These are phyloP conservation scores for Gynochthodes officinalis DNA, from an alignment of 257 asterid genomes.

Conservation along the genomic window DNA sequence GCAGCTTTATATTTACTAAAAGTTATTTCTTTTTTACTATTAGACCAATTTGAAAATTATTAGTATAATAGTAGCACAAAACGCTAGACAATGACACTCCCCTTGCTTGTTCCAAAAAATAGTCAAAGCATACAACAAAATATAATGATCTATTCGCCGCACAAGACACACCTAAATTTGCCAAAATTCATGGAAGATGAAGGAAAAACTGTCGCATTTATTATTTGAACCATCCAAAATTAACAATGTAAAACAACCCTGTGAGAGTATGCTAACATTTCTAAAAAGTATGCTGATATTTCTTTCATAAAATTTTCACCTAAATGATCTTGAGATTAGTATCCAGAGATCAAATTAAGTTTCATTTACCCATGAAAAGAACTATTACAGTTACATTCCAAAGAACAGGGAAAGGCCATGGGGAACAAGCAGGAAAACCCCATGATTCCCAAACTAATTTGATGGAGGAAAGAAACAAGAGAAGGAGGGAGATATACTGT, in stretches of 20 bases:
- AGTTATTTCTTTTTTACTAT: no score
- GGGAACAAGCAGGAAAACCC: neutral
- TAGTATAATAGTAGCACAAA: no score
- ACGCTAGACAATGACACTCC: no score
- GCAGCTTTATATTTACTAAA: no score
- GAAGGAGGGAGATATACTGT: neutral
- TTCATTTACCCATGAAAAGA: neutral
- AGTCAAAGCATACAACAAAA: neutral
- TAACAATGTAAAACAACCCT: neutral
- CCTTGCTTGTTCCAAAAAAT: neutral
- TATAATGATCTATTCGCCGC: neutral
- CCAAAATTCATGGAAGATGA: neutral
- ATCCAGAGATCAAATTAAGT: neutral
- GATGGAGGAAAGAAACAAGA: neutral
- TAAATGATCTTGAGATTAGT: neutral
- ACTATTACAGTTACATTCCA: neutral
- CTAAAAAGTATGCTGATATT: neutral
- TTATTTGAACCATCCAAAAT: neutral
- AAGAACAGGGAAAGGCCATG: neutral
- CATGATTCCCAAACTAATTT: neutral
- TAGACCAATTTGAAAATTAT: neutral
- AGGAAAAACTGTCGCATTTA: neutral
- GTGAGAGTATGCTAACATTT: neutral
- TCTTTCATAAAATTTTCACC: neutral
- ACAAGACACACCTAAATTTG: neutral